Base-by-base conservation (phyloP, 768 basidiomycete genomes). In the Gymnopilus junonius region DNA sequence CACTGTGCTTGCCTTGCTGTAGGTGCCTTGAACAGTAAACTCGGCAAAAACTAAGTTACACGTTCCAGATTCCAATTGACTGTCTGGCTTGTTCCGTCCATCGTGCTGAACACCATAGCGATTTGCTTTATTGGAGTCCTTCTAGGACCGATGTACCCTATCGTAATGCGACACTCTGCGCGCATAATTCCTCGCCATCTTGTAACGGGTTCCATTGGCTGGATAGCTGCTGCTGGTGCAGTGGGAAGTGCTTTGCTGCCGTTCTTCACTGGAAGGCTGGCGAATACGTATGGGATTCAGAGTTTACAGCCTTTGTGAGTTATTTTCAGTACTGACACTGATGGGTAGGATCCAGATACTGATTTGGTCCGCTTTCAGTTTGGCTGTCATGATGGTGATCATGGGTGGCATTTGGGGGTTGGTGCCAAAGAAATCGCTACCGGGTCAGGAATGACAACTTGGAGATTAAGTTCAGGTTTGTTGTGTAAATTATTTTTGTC, bases 71-170 rank as follows among this genome's bases (percentile, higher is more conserved):
- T 91, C 48, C 83, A 90, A 68, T 65, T 90, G 25, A 67, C 88
- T 8, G 75, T 91, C 39, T 92, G 90, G 89, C 77, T 87, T 40
- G 83, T 86, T 0, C 86, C 86, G 21, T 87, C 83, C 8, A 75
- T 91, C 20, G 76, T 89, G 11, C 87, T 82, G 3, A 79, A 82
- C 63, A 87, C 82, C 0, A 78, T 90, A 4, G 84, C 86, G 0
- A 80, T 91, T 29, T 81, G 86, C 2, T 64, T 89, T 43, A 75
- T 90, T 20, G 91, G 91, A 11, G 53, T 90, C 7, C 70, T 91
- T 23, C 76, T 92, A 29, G 91, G 89, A 0, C 89, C 89, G 3
- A 83, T 91, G 75, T 91, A 87, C 68, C 89, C 88, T 4, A 83
- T 90, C 46, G 79, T 84, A 4, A 86, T 93, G 83, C 89, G 87